phyloP scores from a whole-genome alignment of 2,329 filamentous ascomycete genomes.

The Epichloe gansuensis region DNA sequence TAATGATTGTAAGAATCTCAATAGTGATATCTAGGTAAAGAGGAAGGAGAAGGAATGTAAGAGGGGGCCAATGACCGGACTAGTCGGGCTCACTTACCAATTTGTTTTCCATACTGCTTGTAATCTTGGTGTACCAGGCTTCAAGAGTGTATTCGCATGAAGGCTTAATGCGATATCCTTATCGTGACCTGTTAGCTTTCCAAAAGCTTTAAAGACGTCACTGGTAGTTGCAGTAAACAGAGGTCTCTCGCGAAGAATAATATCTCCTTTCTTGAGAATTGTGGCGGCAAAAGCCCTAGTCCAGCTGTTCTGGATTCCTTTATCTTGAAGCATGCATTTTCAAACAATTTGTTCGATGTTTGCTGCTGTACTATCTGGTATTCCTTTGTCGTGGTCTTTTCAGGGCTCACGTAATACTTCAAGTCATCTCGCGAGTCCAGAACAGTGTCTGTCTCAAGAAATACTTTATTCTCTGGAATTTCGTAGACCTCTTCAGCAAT shows the following conservation, averaged over 20 bases:
- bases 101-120: conserved; percentile 34
- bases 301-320: conserved; percentile 21
- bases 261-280: conserved; percentile 24
- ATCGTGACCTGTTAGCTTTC: conserved; percentile 18
- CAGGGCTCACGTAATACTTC: not conserved
- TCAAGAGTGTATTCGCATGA: conserved; percentile 20
- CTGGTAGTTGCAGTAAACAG: conserved; percentile 22
- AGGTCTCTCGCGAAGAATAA: conserved; percentile 33
- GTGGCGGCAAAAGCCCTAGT: conserved; percentile 31
- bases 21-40: not conserved
- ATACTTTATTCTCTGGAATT: not conserved
- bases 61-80: not conserved
- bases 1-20: not conserved
- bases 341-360: conserved; percentile 10
- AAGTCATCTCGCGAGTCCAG: not conserved
- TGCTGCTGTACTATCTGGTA: too few species aligned
- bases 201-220: conserved; percentile 24
- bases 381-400: not conserved
- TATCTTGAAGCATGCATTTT: conserved; percentile 28
- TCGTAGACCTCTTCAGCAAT: not conserved
- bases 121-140: conserved; percentile 17
- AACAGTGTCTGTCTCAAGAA: not conserved
- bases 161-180: conserved; percentile 25
- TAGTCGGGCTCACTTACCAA: conserved; percentile 23
- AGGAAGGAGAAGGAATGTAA: not conserved